Base-by-base conservation (phyloP, 2,329 filamentous ascomycete species). In the Elsinoe batatas region DNA sequence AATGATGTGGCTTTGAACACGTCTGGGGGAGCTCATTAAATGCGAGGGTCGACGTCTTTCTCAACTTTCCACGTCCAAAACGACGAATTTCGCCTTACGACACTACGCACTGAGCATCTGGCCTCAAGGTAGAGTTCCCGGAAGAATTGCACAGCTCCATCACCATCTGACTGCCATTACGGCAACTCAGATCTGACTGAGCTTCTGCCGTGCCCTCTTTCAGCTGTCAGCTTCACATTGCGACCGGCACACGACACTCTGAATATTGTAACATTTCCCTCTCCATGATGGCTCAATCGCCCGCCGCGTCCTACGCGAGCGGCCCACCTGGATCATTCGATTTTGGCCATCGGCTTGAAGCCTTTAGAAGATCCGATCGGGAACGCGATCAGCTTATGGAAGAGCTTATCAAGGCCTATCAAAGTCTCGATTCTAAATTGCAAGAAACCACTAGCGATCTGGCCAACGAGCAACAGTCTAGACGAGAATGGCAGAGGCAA, bases 391-490 rank as follows among this genome's bases (percentile, higher is more conserved):
- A 57, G 17, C 38, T 46, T 18, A 35, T 33, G 20, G 11, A 62
- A 37, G 65, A 67, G 40, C 50, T 71, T 33, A 54, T 70, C 35
- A 56, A 61, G 18, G 61, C 64, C 13, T 67, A 65, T 53, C 63
- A 67, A 43, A 59, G 65, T 26, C 59, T 70, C n/a, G 62, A 70
- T 55, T n/a, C 56, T 15, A 61, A 63, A 56, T 65, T 65, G 57
- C 59, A 64, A 10, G 65, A 69, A 47, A 63, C 66, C 58, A 61
- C 64, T 46, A 66, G 64, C 61, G 67, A 70, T 58, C 67, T 65
- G 32, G 64, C 65, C 26, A 71, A 70, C 58, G 69, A 70, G 59
- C 61, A 68, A 5, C 63, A 66, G 40, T 64, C 65, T 7, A 61
- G 69, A 33, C 63, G 69, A 30, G 63, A 65, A 57, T 70, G 64